Evolutionary conservation across 768 basidiomycete species (phyloP).

Genomic region (Tulasnella sp.): DNA sequence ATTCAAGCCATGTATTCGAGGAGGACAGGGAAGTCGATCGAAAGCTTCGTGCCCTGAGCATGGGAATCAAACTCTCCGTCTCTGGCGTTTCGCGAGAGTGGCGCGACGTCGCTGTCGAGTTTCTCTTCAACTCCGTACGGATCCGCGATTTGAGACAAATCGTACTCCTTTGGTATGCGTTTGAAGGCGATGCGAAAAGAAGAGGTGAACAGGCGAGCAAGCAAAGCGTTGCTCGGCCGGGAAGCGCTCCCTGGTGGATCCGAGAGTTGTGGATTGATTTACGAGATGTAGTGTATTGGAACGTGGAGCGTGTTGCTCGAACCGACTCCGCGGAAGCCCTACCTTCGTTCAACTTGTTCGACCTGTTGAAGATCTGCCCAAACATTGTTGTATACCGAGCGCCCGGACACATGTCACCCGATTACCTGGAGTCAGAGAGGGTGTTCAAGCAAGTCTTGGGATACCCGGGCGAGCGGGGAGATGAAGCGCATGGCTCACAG

Average conservation of each 20-base stretch:
- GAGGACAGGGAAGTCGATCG: background rate
- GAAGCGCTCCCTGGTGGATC: background rate
- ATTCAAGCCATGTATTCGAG: background rate
- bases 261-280: constrained; percentile 1
- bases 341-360: background rate
- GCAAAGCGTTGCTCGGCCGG: background rate
- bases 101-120: background rate
- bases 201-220: background rate
- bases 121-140: background rate
- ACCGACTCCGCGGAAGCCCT: background rate
- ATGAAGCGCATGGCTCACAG: no score
- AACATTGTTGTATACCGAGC: background rate
- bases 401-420: background rate
- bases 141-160: background rate
- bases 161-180: background rate
- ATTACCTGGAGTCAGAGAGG: background rate
- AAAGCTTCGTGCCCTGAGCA: background rate
- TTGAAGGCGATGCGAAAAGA: background rate
- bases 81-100: background rate
- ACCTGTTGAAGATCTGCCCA: background rate
- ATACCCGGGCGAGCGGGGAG: no score
- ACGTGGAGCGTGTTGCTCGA: background rate
- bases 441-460: no score
- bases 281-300: background rate
- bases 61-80: background rate